Percentiles rank a stretch among this genome's conserved stretches.
Conservation (phyloP, 1,284 basidiomycete species). For the Ustilago lituana region DNA sequence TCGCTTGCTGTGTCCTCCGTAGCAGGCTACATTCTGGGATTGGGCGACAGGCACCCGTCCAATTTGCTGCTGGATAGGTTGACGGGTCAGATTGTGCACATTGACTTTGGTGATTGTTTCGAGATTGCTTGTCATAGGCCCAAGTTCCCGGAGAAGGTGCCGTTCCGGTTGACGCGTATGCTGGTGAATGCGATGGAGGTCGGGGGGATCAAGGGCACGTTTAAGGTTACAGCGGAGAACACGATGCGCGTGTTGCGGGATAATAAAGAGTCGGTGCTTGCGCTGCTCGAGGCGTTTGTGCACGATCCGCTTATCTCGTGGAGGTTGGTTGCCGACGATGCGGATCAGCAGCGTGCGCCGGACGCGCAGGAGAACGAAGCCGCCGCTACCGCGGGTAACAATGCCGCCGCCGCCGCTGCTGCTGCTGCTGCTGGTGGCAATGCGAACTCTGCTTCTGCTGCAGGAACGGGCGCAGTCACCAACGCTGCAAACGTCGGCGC, state of each 20-base stretch:
- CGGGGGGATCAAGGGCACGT: slow-evolving; percentile 93
- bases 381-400: slow-evolving; percentile 5
- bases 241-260: slow-evolving; percentile 95
- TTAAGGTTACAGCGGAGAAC: slow-evolving; percentile 93
- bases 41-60: slow-evolving; percentile 98
- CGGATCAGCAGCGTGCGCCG: slow-evolving; percentile 50
- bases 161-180: slow-evolving; percentile 98
- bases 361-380: slow-evolving; percentile 62
- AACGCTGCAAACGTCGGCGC: slow-evolving; percentile 12
- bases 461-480: background rate
- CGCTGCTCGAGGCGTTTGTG: slow-evolving; percentile 86
- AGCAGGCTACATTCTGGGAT: slow-evolving; percentile 83
- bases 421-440: slow-evolving; percentile 8
- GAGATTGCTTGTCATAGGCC: slow-evolving; percentile 73
- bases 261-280: slow-evolving; percentile 97
- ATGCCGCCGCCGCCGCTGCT: slow-evolving; percentile 17
- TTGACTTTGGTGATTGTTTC: slow-evolving; percentile 80
- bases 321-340: slow-evolving; percentile 67
- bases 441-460: too few species aligned
- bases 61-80: slow-evolving; percentile 92
- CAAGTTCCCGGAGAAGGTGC: slow-evolving; percentile 99
- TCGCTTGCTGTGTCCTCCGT: slow-evolving; percentile 76
- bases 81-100: slow-evolving; percentile 94
- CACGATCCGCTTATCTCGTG: slow-evolving; percentile 74
- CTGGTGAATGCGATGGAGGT: slow-evolving; percentile 99